A percentile compares a stretch with the other conserved stretches of the same genome.
phyloP scores from a whole-genome alignment of 495 filamentous ascomycete species.

The Amphirosellinia nigrospora region DNA sequence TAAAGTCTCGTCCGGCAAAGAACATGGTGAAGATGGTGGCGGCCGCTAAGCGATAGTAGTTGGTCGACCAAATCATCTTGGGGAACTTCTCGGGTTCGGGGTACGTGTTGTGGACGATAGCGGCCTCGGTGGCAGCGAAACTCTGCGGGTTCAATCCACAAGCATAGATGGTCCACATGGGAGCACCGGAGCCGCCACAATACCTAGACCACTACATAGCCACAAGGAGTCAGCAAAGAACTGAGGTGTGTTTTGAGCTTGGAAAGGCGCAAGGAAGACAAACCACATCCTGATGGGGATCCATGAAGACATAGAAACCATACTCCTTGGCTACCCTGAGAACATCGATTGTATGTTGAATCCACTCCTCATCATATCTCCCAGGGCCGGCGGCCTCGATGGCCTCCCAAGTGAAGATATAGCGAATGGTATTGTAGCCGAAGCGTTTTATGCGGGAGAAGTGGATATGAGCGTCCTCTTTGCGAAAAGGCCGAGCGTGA shows the following conservation, averaged over 20 bases:
- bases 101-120: constrained; percentile 93
- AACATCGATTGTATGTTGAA: constrained; percentile 84
- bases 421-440: constrained; percentile 95
- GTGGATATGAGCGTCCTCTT: constrained; percentile 83
- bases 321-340: constrained; percentile 85
- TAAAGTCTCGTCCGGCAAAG: constrained; percentile 91
- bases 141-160: constrained; percentile 84
- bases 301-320: constrained; percentile 96
- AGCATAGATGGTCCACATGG: constrained; percentile 97
- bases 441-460: constrained; percentile 85
- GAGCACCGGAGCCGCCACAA: constrained; percentile 91
- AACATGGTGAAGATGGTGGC: constrained; percentile 94
- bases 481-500: constrained; percentile 79
- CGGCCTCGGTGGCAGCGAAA: constrained; percentile 87
- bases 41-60: constrained; percentile 86
- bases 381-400: constrained; percentile 94
- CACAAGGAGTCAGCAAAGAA: constrained; percentile 30
- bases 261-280: constrained; percentile 39
- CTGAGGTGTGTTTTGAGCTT: background rate
- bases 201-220: constrained; percentile 82
- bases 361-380: constrained; percentile 93
- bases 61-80: constrained; percentile 99
- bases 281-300: constrained; percentile 96
- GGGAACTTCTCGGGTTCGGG: constrained; percentile 87
- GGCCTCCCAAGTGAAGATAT: constrained; percentile 99